Conservation (phyloP, 164 flowering plant species). For the Berberis thunbergii region DNA sequence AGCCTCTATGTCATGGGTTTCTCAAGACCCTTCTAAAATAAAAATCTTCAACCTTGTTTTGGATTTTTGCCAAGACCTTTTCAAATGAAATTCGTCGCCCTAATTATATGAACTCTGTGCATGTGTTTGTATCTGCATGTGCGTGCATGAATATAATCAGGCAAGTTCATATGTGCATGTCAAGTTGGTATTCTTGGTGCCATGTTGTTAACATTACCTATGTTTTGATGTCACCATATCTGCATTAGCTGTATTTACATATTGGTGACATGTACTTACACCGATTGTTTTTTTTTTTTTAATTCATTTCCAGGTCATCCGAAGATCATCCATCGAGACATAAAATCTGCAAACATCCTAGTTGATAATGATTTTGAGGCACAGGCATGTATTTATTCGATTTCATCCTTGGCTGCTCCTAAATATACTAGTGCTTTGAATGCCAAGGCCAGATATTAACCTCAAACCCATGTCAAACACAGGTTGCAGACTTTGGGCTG, state of each 20-base stretch:
- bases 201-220: not conserved
- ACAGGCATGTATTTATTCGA: constrained; percentile 31
- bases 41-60: too few relatives aligned
- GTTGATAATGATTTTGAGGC: constrained; percentile 61
- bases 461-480: constrained; percentile 2
- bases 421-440: not conserved
- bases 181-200: not conserved
- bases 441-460: not conserved
- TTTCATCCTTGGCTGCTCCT: not conserved
- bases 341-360: constrained; percentile 73
- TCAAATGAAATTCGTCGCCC: too few relatives aligned
- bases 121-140: not conserved
- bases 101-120: too few relatives aligned
- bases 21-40: too few relatives aligned
- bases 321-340: constrained; percentile 73
- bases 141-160: not conserved
- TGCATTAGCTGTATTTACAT: not conserved
- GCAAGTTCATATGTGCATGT: too few relatives aligned
- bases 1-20: too few relatives aligned
- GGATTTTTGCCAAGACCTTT: too few relatives aligned
- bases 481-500: constrained; percentile 86
- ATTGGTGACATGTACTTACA: not conserved
- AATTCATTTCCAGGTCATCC: constrained; percentile 52
- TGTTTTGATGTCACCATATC: not conserved
- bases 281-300: not conserved